Conservation (phyloP, 2,329 filamentous ascomycete species). For the Teratosphaeriaceae sp. region DNA sequence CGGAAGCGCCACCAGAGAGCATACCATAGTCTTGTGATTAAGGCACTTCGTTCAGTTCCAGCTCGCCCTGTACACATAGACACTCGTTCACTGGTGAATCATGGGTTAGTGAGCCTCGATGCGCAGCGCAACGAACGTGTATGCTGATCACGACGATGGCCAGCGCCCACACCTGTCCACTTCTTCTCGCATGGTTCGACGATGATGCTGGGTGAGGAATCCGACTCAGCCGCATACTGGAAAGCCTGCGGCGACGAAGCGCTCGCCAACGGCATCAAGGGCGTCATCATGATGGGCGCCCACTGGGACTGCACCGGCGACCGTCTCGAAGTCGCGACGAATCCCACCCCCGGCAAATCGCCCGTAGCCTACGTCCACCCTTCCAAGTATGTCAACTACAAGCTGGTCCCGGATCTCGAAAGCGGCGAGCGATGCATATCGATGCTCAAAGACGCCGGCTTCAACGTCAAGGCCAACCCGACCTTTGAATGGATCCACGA, state of each 20-base stretch:
- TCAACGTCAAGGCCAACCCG: slow-evolving; percentile 47
- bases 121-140: background rate
- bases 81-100: background rate
- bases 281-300: slow-evolving; percentile 62
- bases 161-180: slow-evolving; percentile 48
- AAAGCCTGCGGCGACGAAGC: slow-evolving; percentile 59
- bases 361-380: slow-evolving; percentile 63
- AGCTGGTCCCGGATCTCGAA: slow-evolving; percentile 53
- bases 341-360: slow-evolving; percentile 53
- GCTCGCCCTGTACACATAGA: too few relatives aligned
- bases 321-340: slow-evolving; percentile 54
- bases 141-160: background rate
- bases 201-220: slow-evolving; percentile 64
- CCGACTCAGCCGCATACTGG: slow-evolving; percentile 57
- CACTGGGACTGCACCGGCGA: slow-evolving; percentile 58
- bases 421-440: slow-evolving; percentile 46
- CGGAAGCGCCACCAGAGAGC: background rate
- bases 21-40: too few relatives aligned
- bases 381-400: slow-evolving; percentile 57
- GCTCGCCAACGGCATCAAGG: slow-evolving; percentile 52
- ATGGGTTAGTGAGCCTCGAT: slow-evolving; percentile 1
- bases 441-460: slow-evolving; percentile 46
- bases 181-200: slow-evolving; percentile 66
- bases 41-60: too few relatives aligned
- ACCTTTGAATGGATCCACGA: slow-evolving; percentile 68